Conservation (phyloP, 2,329 filamentous ascomycete species). For the Reticulascus tulasneorum region DNA sequence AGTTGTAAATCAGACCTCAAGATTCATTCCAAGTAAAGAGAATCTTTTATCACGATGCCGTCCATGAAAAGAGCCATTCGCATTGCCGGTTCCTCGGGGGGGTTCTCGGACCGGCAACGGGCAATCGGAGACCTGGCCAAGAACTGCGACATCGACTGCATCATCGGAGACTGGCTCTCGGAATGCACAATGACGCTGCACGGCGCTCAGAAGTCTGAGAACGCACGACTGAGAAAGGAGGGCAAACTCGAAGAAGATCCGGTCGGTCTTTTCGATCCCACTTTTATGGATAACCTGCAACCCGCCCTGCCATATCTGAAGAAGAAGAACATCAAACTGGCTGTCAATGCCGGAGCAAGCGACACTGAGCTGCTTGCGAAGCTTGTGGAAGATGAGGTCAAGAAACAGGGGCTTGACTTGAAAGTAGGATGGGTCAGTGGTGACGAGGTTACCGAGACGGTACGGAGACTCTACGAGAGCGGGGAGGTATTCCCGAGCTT, state of each 20-base stretch:
- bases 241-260: constrained; percentile 16
- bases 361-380: constrained; percentile 29
- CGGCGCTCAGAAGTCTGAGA: constrained; percentile 22
- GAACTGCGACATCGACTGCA: constrained; percentile 27
- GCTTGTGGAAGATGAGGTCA: constrained; percentile 25
- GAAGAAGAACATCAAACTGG: constrained; percentile 28
- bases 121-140: constrained; percentile 36
- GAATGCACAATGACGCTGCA: constrained; percentile 29
- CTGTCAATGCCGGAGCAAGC: constrained; percentile 34
- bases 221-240: constrained; percentile 16
- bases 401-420: constrained; percentile 20
- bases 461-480: constrained; percentile 15
- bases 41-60: constrained; percentile 13
- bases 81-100: constrained; percentile 37
- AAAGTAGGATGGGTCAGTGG: constrained; percentile 34
- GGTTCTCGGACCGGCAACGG: constrained; percentile 38
- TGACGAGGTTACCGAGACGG: constrained; percentile 28
- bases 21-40: constrained; percentile 1
- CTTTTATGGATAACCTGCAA: constrained; percentile 27
- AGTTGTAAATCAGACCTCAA: too few species aligned
- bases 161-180: constrained; percentile 26
- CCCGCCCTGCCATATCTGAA: constrained; percentile 23
- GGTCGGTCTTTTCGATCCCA: constrained; percentile 21
- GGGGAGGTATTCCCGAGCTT: constrained; percentile 20
- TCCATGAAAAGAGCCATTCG: constrained; percentile 30